A percentile compares a stretch with the other conserved stretches of the same genome.
These are phyloP conservation scores for Yamadazyma sp. DNA, from an alignment of 1,139 yeast species.

Conservation along the genomic window DNA sequence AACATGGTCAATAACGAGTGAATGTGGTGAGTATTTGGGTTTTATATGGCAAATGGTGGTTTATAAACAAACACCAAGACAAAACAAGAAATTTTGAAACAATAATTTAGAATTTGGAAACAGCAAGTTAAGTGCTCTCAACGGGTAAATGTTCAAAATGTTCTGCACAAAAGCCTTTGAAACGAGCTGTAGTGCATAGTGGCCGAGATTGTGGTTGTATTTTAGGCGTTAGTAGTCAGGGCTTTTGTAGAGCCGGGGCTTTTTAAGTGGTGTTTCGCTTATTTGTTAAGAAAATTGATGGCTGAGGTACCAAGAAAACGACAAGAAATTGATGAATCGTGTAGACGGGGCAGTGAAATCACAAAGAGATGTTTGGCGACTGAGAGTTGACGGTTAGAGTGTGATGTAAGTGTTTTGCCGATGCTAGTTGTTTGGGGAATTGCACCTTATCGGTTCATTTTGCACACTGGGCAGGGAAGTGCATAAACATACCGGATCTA, in stretches of 20 bases:
- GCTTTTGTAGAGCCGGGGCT: background rate
- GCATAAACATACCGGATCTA: background rate
- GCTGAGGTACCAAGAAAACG: background rate
- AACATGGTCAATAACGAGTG: slow-evolving; percentile 4
- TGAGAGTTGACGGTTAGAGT: too few relatives aligned
- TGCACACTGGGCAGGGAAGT: background rate
- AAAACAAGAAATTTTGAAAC: slow-evolving; percentile 1
- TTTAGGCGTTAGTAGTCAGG: background rate
- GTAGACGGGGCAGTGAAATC: too few relatives aligned
- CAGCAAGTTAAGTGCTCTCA: background rate
- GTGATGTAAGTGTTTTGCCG: too few relatives aligned
- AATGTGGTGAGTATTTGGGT: background rate
- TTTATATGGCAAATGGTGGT: slow-evolving; percentile 1
- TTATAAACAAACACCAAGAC: slow-evolving; percentile 3
- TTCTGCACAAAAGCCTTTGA: too few relatives aligned
- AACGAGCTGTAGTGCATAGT: too few relatives aligned
- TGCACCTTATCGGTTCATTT: too few relatives aligned
- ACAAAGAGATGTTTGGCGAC: background rate
- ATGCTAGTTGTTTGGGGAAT: too few relatives aligned
- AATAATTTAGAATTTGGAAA: background rate
- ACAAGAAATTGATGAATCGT: background rate
- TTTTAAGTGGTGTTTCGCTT: background rate
- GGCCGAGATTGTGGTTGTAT: too few relatives aligned
- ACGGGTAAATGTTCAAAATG: slow-evolving; percentile 1
- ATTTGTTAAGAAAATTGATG: background rate